These are phyloP conservation scores for Balakata baccata DNA, from an alignment of 345 rosid species.

Conservation along the genomic window DNA sequence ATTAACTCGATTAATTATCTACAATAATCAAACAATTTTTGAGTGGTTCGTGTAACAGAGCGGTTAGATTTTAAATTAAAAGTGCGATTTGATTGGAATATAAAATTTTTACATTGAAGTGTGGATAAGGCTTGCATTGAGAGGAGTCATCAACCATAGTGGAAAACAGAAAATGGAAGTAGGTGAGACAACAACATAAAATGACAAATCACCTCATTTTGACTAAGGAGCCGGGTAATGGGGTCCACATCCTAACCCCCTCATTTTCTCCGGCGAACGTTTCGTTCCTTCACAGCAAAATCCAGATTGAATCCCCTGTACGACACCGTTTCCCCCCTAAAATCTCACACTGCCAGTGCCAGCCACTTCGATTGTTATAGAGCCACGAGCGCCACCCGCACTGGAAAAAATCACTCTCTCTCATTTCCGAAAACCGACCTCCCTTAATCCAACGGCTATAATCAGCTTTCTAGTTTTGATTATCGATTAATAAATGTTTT, in stretches of 20 bases:
- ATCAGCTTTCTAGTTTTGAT: neutral
- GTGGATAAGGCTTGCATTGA: too few relatives aligned
- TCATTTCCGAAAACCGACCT: neutral
- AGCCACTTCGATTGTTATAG: constrained; percentile 8
- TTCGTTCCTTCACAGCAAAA: constrained; percentile 14
- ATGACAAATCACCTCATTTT: neutral
- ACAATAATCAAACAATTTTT: too few relatives aligned
- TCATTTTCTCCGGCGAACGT: constrained; percentile 21
- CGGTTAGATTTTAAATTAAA: too few relatives aligned
- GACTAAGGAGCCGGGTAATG: neutral
- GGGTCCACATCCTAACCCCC: constrained; percentile 16
- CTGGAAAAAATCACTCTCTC: too few relatives aligned
- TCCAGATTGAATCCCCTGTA: neutral
- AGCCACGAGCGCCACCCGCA: constrained; percentile 9
- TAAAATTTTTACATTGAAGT: too few relatives aligned
- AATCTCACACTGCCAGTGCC: constrained; percentile 3
- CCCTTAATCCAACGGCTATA: constrained; percentile 18
- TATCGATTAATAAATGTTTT: too few relatives aligned
- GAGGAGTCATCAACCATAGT: too few relatives aligned
- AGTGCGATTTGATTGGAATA: too few relatives aligned
- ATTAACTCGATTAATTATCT: too few relatives aligned
- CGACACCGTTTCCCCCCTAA: neutral
- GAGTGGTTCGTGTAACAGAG: too few relatives aligned
- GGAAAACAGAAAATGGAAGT: too few relatives aligned
- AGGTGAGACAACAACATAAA: too few relatives aligned